These are phyloP conservation scores for Candida tallmaniae DNA, from an alignment of 805 yeast genomes.

Conservation along the genomic window DNA sequence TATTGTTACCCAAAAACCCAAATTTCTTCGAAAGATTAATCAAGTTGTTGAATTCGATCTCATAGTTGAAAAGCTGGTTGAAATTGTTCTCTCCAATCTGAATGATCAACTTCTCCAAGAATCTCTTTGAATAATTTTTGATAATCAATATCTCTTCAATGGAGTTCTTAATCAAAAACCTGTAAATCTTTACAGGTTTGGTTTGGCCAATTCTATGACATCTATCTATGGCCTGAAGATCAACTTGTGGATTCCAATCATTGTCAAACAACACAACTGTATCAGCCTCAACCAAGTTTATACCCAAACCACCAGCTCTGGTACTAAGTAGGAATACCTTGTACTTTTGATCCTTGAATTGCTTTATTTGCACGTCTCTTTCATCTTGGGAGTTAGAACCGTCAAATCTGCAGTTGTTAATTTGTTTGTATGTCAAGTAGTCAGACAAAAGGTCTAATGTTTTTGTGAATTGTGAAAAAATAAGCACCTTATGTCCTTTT, in stretches of 20 bases:
- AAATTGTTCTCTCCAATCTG: constrained; percentile 38
- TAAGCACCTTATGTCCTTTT: constrained; percentile 61
- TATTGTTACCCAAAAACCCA: constrained; percentile 7
- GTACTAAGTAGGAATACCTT: constrained; percentile 75
- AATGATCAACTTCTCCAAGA: constrained; percentile 22
- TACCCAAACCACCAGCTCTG: constrained; percentile 92
- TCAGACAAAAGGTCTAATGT: constrained; percentile 80
- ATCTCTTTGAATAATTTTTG: constrained; percentile 75
- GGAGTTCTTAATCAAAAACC: constrained; percentile 73
- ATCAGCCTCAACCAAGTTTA: constrained; percentile 82
- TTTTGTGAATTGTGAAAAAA: constrained; percentile 82
- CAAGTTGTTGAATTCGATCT: constrained; percentile 17
- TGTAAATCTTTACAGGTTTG: constrained; percentile 75
- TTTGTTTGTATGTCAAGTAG: constrained; percentile 52
- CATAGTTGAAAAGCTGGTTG: constrained; percentile 17
- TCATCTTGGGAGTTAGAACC: constrained; percentile 67
- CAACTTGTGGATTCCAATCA: constrained; percentile 98
- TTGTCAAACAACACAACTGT: constrained; percentile 86
- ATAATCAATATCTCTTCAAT: constrained; percentile 79
- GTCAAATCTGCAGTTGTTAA: constrained; percentile 60
- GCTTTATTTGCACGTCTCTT: constrained; percentile 58
- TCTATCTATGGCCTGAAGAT: constrained; percentile 93
- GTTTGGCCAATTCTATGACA: constrained; percentile 91
- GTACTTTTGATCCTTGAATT: constrained; percentile 36
- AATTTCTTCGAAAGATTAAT: constrained; percentile 18